phyloP scores from a whole-genome alignment of 768 basidiomycete genomes.

The Lactifluus pinguis region DNA sequence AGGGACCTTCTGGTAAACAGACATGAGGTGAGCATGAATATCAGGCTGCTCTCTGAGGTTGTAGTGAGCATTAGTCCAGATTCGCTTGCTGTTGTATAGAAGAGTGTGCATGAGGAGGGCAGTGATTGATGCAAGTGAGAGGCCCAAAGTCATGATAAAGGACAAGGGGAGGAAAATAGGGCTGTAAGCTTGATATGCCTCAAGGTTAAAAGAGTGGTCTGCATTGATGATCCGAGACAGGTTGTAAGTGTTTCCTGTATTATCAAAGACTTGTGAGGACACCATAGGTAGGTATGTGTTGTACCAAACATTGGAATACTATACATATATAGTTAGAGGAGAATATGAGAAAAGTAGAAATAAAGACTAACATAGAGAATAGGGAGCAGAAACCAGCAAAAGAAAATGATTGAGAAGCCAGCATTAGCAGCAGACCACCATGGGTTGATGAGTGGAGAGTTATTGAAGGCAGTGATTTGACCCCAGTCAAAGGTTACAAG shows the following conservation, averaged over 20 bases:
- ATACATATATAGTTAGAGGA: slow-evolving; percentile 28
- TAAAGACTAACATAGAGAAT: slow-evolving; percentile 34
- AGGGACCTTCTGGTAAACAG: slow-evolving; percentile 65
- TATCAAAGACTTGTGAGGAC: slow-evolving; percentile 48
- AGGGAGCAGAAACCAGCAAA: slow-evolving; percentile 24
- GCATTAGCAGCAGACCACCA: slow-evolving; percentile 91
- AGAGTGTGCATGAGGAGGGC: slow-evolving; percentile 62
- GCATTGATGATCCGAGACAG: slow-evolving; percentile 46
- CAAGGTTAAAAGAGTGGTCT: slow-evolving; percentile 46
- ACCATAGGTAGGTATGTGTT: neutral
- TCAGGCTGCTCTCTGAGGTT: slow-evolving; percentile 74
- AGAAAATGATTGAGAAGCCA: slow-evolving; percentile 84
- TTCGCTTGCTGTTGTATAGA: slow-evolving; percentile 72
- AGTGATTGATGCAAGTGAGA: slow-evolving; percentile 75
- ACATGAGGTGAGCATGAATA: slow-evolving; percentile 79
- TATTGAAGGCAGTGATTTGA: slow-evolving; percentile 52
- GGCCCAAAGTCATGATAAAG: slow-evolving; percentile 69
- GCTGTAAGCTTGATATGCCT: slow-evolving; percentile 46
- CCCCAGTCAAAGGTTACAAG: slow-evolving; percentile 90
- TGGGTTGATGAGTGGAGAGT: slow-evolving; percentile 35
- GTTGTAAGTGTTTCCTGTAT: slow-evolving; percentile 58
- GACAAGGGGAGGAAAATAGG: slow-evolving; percentile 59
- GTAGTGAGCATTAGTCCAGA: slow-evolving; percentile 60
- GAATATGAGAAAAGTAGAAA: neutral
- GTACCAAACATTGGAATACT: slow-evolving; percentile 42